Conservation (phyloP, 192 early-diverging fungal genomes). For the Coemansia sp. region DNA sequence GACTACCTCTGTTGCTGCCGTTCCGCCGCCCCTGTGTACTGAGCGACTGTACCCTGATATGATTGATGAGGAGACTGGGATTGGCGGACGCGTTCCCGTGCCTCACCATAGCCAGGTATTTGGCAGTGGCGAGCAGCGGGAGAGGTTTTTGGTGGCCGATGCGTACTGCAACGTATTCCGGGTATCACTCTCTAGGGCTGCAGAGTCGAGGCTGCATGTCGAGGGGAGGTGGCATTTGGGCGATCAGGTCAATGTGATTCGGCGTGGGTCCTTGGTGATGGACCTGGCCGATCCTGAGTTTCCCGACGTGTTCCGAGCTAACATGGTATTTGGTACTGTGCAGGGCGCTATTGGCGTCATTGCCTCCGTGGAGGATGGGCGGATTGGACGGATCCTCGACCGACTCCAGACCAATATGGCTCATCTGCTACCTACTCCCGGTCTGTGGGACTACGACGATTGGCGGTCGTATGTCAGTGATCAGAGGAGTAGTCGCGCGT, state of each 20-base stretch:
- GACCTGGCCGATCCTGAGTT: conserved; percentile 61
- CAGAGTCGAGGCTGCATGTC: conserved; percentile 49
- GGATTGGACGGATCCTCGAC: conserved; percentile 56
- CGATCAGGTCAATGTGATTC: conserved; percentile 76
- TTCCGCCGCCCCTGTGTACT: conserved; percentile 22
- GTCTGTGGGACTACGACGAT: conserved; percentile 59
- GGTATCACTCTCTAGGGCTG: neutral
- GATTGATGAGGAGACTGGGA: conserved; percentile 13
- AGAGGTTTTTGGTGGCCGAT: conserved; percentile 34
- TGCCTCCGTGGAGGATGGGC: conserved; percentile 60
- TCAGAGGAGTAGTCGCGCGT: conserved; percentile 37
- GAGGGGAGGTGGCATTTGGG: conserved; percentile 77
- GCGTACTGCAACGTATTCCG: conserved; percentile 30
- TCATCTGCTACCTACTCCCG: conserved; percentile 55
- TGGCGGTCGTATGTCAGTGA: conserved; percentile 70
- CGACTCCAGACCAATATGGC: conserved; percentile 68
- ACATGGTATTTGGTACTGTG: conserved; percentile 73
- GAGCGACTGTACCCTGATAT: conserved; percentile 2
- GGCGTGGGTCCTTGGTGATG: conserved; percentile 78
- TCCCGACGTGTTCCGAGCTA: conserved; percentile 46
- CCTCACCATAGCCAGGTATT: conserved; percentile 10
- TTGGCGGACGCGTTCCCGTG: neutral
- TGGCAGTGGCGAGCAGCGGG: neutral
- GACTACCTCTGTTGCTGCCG: conserved; percentile 33
- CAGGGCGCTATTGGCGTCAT: conserved; percentile 80